phyloP scores from a whole-genome alignment of 768 basidiomycete species.

The Suillus hirtellus region DNA sequence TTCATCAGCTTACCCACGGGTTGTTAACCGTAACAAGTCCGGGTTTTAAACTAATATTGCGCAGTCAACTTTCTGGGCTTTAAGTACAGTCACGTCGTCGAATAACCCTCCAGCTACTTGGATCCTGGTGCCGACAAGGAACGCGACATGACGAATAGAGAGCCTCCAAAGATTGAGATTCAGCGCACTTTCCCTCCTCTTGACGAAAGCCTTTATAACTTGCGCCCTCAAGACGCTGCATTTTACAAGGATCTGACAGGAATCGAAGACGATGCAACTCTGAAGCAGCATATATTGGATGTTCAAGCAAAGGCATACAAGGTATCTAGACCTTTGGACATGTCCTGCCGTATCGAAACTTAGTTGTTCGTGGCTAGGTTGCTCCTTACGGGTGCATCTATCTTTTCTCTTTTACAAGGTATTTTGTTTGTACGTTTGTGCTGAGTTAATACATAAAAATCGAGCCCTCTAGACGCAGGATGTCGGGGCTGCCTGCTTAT shows the following conservation, averaged over 20 bases:
- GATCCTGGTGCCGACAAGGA: not conserved
- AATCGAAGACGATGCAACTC: constrained; percentile 24
- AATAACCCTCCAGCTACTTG: not conserved
- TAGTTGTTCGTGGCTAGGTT: constrained; percentile 3
- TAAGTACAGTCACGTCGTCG: not conserved
- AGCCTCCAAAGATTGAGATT: not conserved
- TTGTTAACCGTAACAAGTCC: too few species aligned
- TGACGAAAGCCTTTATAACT: constrained; percentile 8
- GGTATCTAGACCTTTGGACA: constrained; percentile 8
- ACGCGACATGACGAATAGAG: not conserved
- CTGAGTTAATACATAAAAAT: not conserved
- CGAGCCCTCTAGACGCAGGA: not conserved
- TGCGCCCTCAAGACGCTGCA: constrained; percentile 1
- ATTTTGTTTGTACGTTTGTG: not conserved
- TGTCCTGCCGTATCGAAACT: not conserved
- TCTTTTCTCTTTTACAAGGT: not conserved
- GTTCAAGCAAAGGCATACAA: constrained; percentile 29
- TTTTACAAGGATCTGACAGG: constrained; percentile 29
- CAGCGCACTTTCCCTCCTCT: constrained; percentile 8
- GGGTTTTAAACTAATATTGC: not conserved
- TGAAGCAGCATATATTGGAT: constrained; percentile 28
- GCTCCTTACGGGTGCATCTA: constrained; percentile 14
- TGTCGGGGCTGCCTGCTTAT: constrained; percentile 10
- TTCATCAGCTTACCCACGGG: too few species aligned
- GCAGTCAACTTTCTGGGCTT: not conserved